Percentiles rank a stretch among this genome's conserved stretches.
phyloP scores from a whole-genome alignment of 2,329 filamentous ascomycete species.

The Podosphaera leucotricha region DNA sequence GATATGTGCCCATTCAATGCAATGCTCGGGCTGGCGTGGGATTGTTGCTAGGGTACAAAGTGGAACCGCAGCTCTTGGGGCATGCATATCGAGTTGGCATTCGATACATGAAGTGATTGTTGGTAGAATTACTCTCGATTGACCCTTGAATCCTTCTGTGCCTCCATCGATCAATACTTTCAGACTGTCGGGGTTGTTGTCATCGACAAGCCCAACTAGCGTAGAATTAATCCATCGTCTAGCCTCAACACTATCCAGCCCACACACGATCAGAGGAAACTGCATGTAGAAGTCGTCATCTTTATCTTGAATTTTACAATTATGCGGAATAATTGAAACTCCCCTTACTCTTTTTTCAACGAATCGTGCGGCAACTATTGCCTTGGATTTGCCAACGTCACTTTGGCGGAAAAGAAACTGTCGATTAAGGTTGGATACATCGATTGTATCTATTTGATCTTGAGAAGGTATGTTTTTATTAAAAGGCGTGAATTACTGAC shows the following conservation, averaged over 20 bases:
- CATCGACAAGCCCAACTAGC: constrained; percentile 72
- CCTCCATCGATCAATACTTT: constrained; percentile 93
- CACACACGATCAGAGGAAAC: constrained; percentile 82
- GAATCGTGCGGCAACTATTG: constrained; percentile 75
- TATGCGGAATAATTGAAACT: constrained; percentile 82
- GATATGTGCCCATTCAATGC: constrained; percentile 95
- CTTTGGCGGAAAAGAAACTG: constrained; percentile 86
- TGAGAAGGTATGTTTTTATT: constrained; percentile 2
- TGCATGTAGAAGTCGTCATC: constrained; percentile 94
- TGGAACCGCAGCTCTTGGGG: constrained; percentile 85
- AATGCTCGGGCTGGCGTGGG: constrained; percentile 89
- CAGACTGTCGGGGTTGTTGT: constrained; percentile 56
- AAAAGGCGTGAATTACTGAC: constrained; percentile 22
- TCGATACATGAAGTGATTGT: constrained; percentile 91
- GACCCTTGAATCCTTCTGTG: constrained; percentile 95
- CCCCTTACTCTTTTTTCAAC: constrained; percentile 76
- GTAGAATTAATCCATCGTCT: constrained; percentile 97
- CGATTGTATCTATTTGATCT: constrained; percentile 55
- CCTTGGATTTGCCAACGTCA: constrained; percentile 86
- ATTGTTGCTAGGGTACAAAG: constrained; percentile 93
- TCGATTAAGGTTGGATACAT: constrained; percentile 92
- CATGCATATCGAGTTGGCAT: constrained; percentile 96
- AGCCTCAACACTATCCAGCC: constrained; percentile 89
- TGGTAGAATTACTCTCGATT: constrained; percentile 76
- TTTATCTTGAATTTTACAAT: constrained; percentile 89